These are phyloP conservation scores for Rossbeevera mucosa DNA, from an alignment of 768 basidiomycete species.

Conservation along the genomic window DNA sequence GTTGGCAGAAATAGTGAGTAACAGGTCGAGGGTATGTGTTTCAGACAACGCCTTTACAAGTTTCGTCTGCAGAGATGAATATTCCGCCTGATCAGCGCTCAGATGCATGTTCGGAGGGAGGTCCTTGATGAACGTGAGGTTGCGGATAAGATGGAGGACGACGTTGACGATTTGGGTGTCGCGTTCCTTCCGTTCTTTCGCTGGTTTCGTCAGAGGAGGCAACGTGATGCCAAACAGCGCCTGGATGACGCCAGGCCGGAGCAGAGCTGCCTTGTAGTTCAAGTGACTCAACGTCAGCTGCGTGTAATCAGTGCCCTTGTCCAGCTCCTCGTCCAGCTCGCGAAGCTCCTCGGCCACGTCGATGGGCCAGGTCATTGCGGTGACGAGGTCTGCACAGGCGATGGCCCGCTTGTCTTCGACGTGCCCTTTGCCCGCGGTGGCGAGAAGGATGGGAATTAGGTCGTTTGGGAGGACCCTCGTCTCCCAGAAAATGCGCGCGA, in stretches of 20 bases:
- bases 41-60: conserved; percentile 68
- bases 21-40: conserved; percentile 67
- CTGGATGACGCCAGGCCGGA: conserved; percentile 63
- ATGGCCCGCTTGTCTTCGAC: conserved; percentile 83
- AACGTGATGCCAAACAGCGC: conserved; percentile 72
- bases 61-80: conserved; percentile 71
- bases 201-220: conserved; percentile 68
- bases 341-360: conserved; percentile 91
- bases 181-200: conserved; percentile 65
- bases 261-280: conserved; percentile 76
- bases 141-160: conserved; percentile 84
- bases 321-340: conserved; percentile 78
- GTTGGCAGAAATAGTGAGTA: conserved; percentile 85
- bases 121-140: conserved; percentile 93
- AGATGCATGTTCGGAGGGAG: conserved; percentile 63
- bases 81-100: conserved; percentile 76
- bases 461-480: conserved; percentile 85
- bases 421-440: conserved; percentile 70
- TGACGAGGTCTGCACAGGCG: conserved; percentile 82
- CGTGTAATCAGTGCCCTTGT: conserved; percentile 85
- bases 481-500: conserved; percentile 89
- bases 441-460: conserved; percentile 77
- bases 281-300: conserved; percentile 76
- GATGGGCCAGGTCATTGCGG: conserved; percentile 99
- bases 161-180: conserved; percentile 88